Percentiles rank a stretch among this genome's conserved stretches.
Conservation (phyloP, 163 green algal genomes). For the Scenedesmus sp. region DNA sequence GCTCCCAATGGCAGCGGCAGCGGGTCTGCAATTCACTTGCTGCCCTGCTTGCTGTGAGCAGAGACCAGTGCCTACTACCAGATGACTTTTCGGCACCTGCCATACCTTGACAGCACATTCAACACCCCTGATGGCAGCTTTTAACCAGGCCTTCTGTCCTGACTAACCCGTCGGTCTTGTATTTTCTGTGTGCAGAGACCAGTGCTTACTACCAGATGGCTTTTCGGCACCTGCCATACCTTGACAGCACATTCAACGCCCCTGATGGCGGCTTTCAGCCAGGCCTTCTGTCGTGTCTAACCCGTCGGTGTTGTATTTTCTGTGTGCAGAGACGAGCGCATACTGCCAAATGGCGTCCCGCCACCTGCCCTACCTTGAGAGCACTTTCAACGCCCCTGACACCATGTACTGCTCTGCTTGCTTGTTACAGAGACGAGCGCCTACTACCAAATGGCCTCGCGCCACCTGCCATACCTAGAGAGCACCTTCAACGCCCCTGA, state of each 20-base stretch:
- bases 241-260: background rate
- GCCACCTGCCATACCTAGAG: constrained; percentile 19
- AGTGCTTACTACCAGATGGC: constrained; percentile 18
- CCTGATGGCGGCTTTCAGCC: too few relatives aligned
- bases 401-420: too few relatives aligned
- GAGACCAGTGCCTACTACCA: constrained; percentile 31
- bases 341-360: background rate
- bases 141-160: too few relatives aligned
- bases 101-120: constrained; percentile 25
- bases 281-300: too few relatives aligned
- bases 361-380: constrained; percentile 2
- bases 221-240: constrained; percentile 2
- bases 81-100: constrained; percentile 3
- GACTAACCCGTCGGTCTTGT: too few relatives aligned
- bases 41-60: background rate
- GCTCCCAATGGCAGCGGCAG: too few relatives aligned
- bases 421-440: background rate
- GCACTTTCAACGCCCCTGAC: too few relatives aligned
- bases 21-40: background rate
- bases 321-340: constrained; percentile 12
- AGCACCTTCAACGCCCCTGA: background rate
- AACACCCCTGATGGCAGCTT: constrained; percentile 23
- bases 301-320: too few relatives aligned
- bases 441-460: constrained; percentile 17
- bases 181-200: background rate